Evolutionary conservation across 768 basidiomycete genomes (phyloP).

Genomic region (Auricularia sp.): DNA sequence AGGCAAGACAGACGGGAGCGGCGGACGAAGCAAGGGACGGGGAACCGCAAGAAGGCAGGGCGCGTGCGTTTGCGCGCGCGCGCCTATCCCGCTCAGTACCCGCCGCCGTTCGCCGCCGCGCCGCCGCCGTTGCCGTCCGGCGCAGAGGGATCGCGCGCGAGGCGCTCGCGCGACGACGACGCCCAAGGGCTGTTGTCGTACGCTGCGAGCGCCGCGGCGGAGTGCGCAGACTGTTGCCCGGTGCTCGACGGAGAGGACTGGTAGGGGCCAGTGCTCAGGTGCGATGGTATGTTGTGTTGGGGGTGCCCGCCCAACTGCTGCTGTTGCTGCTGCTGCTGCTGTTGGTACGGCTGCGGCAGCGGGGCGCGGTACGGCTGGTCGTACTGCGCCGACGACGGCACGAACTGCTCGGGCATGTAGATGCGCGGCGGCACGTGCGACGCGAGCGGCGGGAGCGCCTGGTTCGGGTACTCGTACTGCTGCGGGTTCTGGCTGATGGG

Average conservation of each 20-base stretch:
- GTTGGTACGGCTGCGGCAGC: not conserved
- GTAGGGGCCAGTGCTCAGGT: not conserved
- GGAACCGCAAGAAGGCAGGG: too few relatives aligned
- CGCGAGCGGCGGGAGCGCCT: not conserved
- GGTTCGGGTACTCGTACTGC: not conserved
- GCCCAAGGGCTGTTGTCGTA: not conserved
- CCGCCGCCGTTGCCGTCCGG: not conserved
- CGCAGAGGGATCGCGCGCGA: not conserved
- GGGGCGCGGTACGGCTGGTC: not conserved
- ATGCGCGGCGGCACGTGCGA: not conserved
- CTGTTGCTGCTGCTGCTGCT: too few relatives aligned
- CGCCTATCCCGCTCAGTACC: not conserved
- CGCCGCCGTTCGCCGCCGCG: not conserved
- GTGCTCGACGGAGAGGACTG: not conserved
- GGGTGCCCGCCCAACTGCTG: not conserved
- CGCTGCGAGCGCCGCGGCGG: not conserved
- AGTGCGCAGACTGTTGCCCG: not conserved
- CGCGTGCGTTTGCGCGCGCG: not conserved
- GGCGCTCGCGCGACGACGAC: not conserved
- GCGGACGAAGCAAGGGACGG: not conserved
- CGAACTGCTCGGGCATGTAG: not conserved
- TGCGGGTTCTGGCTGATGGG: not conserved
- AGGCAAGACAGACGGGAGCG: not conserved
- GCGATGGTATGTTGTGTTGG: not conserved
- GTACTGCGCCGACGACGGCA: not conserved